Evolutionary conservation across 805 yeast species (phyloP), one percentile per base, ranked within the genome.

Genomic region (Wickerhamiella musiphila): DNA sequence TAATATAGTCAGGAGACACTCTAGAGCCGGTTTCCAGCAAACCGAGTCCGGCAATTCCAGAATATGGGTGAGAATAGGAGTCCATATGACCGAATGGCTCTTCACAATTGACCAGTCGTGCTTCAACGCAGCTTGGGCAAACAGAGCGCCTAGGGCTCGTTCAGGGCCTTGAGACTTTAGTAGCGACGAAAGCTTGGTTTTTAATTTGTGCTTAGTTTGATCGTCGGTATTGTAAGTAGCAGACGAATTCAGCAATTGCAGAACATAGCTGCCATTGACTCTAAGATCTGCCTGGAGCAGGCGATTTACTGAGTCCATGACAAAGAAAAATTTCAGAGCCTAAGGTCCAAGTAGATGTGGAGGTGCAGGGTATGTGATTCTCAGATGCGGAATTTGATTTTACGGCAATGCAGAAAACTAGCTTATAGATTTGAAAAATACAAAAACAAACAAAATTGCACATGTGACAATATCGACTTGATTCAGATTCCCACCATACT

Each of bases 51-150:
- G 54, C 11, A 57, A 50, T 24, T 53, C 56, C 6, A 61, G 45
- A 15, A 53, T 41, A 36, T 60, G 61, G 26, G 58, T 38, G 32
- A 62, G 29, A 12, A 52, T 51, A 8, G 47, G 48, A 7, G 56
- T 50, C 54, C 64, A 58, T 4, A 43, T 33, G 1, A 50, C 41
- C 8, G 66, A 67, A 28, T 54, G 60, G n/a, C 46, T 40, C 21
- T 58, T 47, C 21, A 62, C 37, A 12, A 45, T 35, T 4, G 42
- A 45, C 48, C 52, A 44, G 36, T 49, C 46, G 7, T 17, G 33
- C 9, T 37, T 27, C 6, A 49, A 31, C 1, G 50, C 42, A 0
- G 38, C 33, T 5, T 41, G 34, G 18, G 49, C 54, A 4, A 61
- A 33, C 25, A 54, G 53, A 6, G 52, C 44, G 0, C 60, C 66